Percentiles rank a stretch among this genome's conserved stretches.
These are phyloP conservation scores for Boletales sp. DNA, from an alignment of 768 basidiomycete species.

Conservation along the genomic window DNA sequence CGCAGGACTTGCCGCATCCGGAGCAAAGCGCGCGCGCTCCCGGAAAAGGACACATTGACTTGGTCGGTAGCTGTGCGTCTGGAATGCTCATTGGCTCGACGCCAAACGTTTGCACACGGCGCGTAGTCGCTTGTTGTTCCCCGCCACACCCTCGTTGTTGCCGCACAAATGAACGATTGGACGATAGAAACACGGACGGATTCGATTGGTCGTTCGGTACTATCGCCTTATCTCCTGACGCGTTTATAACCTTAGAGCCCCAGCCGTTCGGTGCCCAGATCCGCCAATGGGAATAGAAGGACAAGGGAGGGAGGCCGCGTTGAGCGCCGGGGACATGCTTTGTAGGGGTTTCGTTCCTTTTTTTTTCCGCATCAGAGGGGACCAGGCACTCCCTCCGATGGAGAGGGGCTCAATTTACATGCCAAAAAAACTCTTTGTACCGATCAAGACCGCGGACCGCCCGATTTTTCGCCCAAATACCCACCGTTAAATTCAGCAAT, in stretches of 20 bases:
- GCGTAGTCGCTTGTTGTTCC: not conserved
- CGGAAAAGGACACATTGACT: constrained; percentile 2
- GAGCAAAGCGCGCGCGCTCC: not conserved
- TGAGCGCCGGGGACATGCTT: not conserved
- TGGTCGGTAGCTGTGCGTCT: not conserved
- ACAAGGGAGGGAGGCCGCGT: not conserved
- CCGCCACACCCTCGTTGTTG: constrained; percentile 7
- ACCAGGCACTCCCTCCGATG: not conserved
- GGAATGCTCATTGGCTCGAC: not conserved
- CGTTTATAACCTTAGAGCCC: not conserved
- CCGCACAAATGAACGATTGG: constrained; percentile 11
- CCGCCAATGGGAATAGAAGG: not conserved
- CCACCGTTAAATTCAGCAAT: not conserved
- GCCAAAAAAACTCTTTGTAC: not conserved
- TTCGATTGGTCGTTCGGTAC: constrained; percentile 5
- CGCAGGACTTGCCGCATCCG: not conserved
- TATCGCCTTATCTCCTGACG: constrained; percentile 21
- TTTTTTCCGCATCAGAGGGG: not conserved
- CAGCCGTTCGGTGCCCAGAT: not conserved
- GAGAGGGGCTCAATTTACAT: not conserved
- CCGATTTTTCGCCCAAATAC: constrained; percentile 41
- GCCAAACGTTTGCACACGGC: not conserved
- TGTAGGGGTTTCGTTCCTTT: not conserved
- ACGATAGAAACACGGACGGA: not conserved
- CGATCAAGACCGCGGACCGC: constrained; percentile 30